A percentile compares a stretch with the other conserved stretches of the same genome.
These are phyloP conservation scores for Alternaria arborescens DNA, from an alignment of 2,329 filamentous ascomycete genomes.

Conservation along the genomic window DNA sequence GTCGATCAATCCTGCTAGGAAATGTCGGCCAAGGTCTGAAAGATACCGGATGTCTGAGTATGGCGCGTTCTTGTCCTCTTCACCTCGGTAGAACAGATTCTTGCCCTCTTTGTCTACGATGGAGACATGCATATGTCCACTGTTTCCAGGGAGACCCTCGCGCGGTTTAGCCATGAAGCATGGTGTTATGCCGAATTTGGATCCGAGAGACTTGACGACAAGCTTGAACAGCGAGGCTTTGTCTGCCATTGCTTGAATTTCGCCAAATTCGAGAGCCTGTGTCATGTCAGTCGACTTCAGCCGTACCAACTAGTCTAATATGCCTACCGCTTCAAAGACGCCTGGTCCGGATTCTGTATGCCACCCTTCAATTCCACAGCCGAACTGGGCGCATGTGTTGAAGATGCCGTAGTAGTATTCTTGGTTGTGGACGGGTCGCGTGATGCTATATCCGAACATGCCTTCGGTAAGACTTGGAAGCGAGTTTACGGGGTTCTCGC, in stretches of 20 bases:
- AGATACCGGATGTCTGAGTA: constrained; percentile 72
- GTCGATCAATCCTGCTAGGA: constrained; percentile 87
- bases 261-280: constrained; percentile 85
- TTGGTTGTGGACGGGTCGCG: constrained; percentile 85
- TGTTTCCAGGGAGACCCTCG: constrained; percentile 90
- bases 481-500: constrained; percentile 74
- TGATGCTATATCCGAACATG: constrained; percentile 96
- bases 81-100: constrained; percentile 82
- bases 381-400: constrained; percentile 78
- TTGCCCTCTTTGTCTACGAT: constrained; percentile 80
- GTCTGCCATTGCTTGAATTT: constrained; percentile 90
- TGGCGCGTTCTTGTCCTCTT: constrained; percentile 71
- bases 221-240: constrained; percentile 94
- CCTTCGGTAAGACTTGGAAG: constrained; percentile 86
- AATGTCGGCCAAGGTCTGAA: constrained; percentile 89
- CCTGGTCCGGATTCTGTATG: constrained; percentile 94
- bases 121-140: constrained; percentile 94
- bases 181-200: constrained; percentile 88
- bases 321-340: constrained; percentile 84
- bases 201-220: constrained; percentile 86
- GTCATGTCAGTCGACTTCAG: constrained; percentile 43
- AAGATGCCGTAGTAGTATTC: constrained; percentile 92
- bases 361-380: constrained; percentile 89
- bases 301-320: background rate
- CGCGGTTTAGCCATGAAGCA: constrained; percentile 99